These are phyloP conservation scores for Jimgerdemannia flammicorona DNA, from an alignment of 192 early-diverging fungal genomes.

Conservation along the genomic window DNA sequence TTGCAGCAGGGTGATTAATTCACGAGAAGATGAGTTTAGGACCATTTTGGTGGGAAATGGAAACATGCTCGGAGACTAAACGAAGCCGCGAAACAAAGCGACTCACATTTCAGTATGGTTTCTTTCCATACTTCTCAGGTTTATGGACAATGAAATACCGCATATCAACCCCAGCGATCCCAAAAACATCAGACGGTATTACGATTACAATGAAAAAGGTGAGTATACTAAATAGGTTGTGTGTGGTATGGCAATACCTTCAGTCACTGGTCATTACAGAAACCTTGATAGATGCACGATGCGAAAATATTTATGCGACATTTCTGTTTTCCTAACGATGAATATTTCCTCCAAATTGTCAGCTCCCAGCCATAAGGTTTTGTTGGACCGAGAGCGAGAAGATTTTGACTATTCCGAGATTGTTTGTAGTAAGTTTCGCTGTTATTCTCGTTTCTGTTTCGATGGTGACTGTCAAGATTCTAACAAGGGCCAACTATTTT, in stretches of 20 bases:
- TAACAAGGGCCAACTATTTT: background rate
- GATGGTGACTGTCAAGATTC: background rate
- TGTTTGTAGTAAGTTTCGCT: conserved; percentile 11
- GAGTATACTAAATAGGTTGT: background rate
- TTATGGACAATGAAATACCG: conserved; percentile 28
- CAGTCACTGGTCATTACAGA: background rate
- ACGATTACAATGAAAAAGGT: background rate
- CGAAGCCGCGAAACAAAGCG: too few relatives aligned
- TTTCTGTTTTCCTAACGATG: background rate
- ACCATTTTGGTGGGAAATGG: too few relatives aligned
- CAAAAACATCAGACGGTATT: background rate
- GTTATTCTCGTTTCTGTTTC: background rate
- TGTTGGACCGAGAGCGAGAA: conserved; percentile 7
- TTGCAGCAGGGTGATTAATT: too few relatives aligned
- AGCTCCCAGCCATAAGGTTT: background rate
- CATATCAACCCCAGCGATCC: conserved; percentile 6
- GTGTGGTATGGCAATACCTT: background rate
- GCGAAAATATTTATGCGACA: too few relatives aligned
- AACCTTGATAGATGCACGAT: too few relatives aligned
- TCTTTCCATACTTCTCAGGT: conserved; percentile 4
- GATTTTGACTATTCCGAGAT: conserved; percentile 19
- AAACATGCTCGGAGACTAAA: too few relatives aligned
- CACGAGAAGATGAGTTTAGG: too few relatives aligned
- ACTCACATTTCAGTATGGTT: background rate
- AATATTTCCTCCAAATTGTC: background rate